phyloP scores from a whole-genome alignment of 148 eudicot species.

The Spergularia marina region DNA sequence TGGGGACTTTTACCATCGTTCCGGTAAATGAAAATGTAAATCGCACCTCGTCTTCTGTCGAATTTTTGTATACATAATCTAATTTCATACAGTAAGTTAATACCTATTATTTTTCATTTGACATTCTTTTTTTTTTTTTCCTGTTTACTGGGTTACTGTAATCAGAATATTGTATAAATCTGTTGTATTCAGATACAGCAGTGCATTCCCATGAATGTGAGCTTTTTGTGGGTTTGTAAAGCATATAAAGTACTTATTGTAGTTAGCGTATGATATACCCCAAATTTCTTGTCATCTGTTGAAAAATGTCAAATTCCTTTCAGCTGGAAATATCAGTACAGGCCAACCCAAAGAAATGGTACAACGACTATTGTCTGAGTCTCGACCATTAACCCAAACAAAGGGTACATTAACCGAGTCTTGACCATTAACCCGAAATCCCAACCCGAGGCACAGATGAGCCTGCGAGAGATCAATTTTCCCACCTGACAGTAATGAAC shows the following conservation, averaged over 20 bases:
- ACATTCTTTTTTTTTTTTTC: not conserved
- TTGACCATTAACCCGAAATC: too few relatives aligned
- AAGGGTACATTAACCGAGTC: too few relatives aligned
- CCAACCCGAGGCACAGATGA: too few relatives aligned
- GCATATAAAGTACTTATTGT: not conserved
- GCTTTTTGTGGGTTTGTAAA: conserved; percentile 12
- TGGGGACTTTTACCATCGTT: conserved; percentile 74
- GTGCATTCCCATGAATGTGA: conserved; percentile 8
- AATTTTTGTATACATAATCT: not conserved
- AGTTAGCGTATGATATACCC: conserved; percentile 1
- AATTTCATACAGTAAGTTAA: not conserved
- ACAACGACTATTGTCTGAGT: too few relatives aligned
- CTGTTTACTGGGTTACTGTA: conserved; percentile 3
- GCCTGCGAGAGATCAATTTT: too few relatives aligned
- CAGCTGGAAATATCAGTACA: too few relatives aligned
- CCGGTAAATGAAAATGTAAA: conserved; percentile 24
- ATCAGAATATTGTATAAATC: conserved; percentile 23
- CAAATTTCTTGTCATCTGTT: not conserved
- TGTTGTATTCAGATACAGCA: conserved; percentile 20
- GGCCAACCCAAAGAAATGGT: too few relatives aligned
- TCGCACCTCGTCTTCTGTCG: not conserved
- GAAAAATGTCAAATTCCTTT: too few relatives aligned
- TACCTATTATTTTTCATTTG: not conserved
- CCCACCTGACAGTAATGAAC: too few relatives aligned
- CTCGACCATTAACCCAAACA: too few relatives aligned